phyloP scores from a whole-genome alignment of 345 rosid species.

The Psidium guajava region DNA sequence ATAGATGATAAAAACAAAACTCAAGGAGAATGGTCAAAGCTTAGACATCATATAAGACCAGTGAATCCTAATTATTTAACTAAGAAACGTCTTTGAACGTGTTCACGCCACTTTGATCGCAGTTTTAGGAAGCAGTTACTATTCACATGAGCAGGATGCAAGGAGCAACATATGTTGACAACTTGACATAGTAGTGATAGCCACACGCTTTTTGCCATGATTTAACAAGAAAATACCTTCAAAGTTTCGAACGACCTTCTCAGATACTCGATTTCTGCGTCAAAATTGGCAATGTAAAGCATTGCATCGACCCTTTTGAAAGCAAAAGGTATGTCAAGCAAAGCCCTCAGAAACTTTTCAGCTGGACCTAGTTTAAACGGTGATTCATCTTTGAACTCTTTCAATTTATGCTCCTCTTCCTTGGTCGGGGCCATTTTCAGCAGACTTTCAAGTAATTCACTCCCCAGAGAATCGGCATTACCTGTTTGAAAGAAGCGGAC shows the following conservation, averaged over 20 bases:
- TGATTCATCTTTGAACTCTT: conserved; percentile 68
- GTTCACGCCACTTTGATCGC: neutral
- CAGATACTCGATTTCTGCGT: conserved; percentile 78
- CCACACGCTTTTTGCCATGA: neutral
- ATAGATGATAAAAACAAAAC: neutral
- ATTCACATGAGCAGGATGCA: neutral
- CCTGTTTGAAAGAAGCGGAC: conserved; percentile 30
- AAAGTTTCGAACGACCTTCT: conserved; percentile 61
- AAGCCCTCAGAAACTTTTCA: conserved; percentile 78
- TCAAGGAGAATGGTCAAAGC: neutral
- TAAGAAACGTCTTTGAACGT: neutral
- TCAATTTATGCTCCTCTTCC: conserved; percentile 77
- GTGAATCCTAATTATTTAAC: neutral
- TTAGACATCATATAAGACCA: neutral
- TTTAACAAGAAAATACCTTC: conserved; percentile 31
- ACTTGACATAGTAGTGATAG: neutral
- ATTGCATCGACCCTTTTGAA: conserved; percentile 86
- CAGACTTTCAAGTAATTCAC: conserved; percentile 86
- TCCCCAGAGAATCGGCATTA: conserved; percentile 70
- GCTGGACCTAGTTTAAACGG: conserved; percentile 82
- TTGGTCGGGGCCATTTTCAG: conserved; percentile 91
- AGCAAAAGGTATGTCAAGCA: conserved; percentile 77
- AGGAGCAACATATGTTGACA: neutral
- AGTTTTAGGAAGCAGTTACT: neutral
- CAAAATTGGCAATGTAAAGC: conserved; percentile 85